These are phyloP conservation scores for Lentinula boryana DNA, from an alignment of 768 basidiomycete species.

Conservation along the genomic window DNA sequence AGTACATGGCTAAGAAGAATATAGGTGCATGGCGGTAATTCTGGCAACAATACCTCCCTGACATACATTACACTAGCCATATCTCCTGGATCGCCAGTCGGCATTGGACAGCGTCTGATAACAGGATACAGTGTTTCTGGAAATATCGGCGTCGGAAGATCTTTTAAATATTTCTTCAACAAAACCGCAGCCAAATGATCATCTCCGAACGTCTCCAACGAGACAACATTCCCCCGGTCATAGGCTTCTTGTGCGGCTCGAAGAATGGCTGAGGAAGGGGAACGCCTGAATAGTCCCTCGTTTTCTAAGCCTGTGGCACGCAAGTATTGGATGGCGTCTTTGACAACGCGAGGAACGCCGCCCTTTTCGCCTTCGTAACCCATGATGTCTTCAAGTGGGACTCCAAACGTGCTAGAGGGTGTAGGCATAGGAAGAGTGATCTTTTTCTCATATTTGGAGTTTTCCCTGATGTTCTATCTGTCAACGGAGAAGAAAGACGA, in stretches of 20 bases:
- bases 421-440: constrained; percentile 61
- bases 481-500: background rate
- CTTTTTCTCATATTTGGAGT: constrained; percentile 64
- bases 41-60: constrained; percentile 60
- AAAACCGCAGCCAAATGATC: constrained; percentile 80
- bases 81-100: constrained; percentile 47
- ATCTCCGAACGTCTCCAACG: constrained; percentile 68
- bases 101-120: constrained; percentile 62
- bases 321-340: constrained; percentile 68
- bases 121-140: constrained; percentile 60
- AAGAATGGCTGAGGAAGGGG: constrained; percentile 63
- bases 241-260: constrained; percentile 79
- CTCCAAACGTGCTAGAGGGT: constrained; percentile 67
- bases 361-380: constrained; percentile 79
- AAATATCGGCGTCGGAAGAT: constrained; percentile 76
- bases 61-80: constrained; percentile 59
- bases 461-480: constrained; percentile 48
- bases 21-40: constrained; percentile 63
- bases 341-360: constrained; percentile 74
- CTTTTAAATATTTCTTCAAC: constrained; percentile 79
- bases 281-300: constrained; percentile 81
- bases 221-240: constrained; percentile 79
- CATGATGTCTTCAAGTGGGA: constrained; percentile 79
- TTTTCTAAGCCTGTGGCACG: constrained; percentile 64
- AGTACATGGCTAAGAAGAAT: constrained; percentile 69